Base-by-base conservation (phyloP, 2,329 filamentous ascomycete species). In the Trichoderma endophyticum region DNA sequence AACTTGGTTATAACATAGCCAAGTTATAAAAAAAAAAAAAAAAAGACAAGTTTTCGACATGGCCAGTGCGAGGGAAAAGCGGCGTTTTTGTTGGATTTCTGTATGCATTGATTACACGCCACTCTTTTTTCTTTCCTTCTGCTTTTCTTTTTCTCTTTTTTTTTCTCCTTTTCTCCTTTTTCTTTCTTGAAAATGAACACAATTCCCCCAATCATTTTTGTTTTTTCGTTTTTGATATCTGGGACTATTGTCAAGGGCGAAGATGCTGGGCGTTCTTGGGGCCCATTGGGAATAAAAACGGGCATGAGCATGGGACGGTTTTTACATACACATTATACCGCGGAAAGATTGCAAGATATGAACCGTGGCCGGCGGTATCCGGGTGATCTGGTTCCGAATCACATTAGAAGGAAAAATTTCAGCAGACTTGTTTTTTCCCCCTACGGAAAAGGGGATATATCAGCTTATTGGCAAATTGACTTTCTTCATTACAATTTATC, bases 1-100 rank as follows among this genome's bases (percentile, higher is more conserved):
- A 83, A 83, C 32, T 78, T 91, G 28, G 81, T 87, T 14, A 90
- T 91, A 79, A 81, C 71, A n/a, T 71, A n/a, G 21, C n/a, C n/a
- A 39, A 30, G 11, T 6, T 9, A 11, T 28, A 28, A 2, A 26
- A 26, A 26, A 36, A 26, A 26, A 26, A 36, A 26, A 26, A 18
- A n/a, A 54, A 54, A 36, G 28, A 56, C 12, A 14, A 36, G 18
- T 43, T 43, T 43, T 43, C 18, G 39, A 7, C 39, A 43, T 43
- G 39, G 7, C 7, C 1, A n/a, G 39, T 34, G 15, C 18, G 6
- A 54, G 21, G 48, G 18, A 54, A 54, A 24, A 12, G 26, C 21
- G 26, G 54, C 24, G 54, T 57, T 57, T 30, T 30, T 57, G 48
- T 54, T 54, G 48, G 48, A 54, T 54, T 6, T 54, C 4, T 6